phyloP scores from a whole-genome alignment of 148 eudicot genomes.

The Euryodendron excelsum region DNA sequence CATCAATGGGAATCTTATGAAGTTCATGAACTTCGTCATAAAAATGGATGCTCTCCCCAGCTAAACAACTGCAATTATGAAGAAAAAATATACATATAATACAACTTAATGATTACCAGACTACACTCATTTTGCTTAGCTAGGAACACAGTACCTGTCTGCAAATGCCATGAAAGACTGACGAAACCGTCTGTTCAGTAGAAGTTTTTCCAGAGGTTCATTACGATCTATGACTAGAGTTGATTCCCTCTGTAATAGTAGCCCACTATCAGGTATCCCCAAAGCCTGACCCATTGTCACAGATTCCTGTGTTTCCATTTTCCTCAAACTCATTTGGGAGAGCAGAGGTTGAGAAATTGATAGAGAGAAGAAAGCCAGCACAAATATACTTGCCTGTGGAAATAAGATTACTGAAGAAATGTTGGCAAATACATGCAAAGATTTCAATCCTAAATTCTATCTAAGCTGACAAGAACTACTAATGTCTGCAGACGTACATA shows the following conservation, averaged over 20 bases:
- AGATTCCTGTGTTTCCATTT: constrained; percentile 37
- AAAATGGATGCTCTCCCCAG: constrained; percentile 89
- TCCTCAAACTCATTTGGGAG: constrained; percentile 76
- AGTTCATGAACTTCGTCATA: constrained; percentile 81
- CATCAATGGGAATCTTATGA: constrained; percentile 57
- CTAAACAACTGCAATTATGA: constrained; percentile 70
- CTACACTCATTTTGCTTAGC: background rate
- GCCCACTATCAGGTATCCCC: constrained; percentile 61
- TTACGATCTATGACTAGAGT: constrained; percentile 36
- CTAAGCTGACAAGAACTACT: background rate
- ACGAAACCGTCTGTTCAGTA: constrained; percentile 62
- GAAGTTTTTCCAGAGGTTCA: constrained; percentile 82
- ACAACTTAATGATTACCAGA: background rate
- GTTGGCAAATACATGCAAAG: constrained; percentile 12
- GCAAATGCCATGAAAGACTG: constrained; percentile 84
- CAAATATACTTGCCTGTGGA: constrained; percentile 63
- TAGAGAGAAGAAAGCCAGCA: constrained; percentile 76
- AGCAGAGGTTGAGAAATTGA: constrained; percentile 84
- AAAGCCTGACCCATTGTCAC: constrained; percentile 78
- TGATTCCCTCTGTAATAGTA: constrained; percentile 36
- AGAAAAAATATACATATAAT: background rate
- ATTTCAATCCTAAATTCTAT: constrained; percentile 5
- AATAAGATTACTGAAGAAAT: constrained; percentile 23
- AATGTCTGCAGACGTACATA: background rate
- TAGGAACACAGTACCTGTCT: constrained; percentile 52